A percentile compares a stretch with the other conserved stretches of the same genome.
Conservation (phyloP, 495 filamentous ascomycete species). For the Annulohypoxylon bovei region DNA sequence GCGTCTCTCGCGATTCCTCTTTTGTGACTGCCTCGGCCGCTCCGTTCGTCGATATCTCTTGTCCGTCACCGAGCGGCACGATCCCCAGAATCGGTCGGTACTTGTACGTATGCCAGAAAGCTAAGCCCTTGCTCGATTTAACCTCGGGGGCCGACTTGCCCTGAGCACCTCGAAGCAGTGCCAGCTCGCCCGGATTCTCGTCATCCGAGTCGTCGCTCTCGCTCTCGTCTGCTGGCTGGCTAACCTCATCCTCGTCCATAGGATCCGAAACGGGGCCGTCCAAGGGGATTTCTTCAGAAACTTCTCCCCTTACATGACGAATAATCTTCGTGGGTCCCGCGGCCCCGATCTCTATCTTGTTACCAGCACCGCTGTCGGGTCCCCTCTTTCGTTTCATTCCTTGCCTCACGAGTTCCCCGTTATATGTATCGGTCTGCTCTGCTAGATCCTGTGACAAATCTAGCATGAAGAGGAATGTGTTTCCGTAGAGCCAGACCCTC, state of each 20-base stretch:
- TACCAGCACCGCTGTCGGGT: slow-evolving; percentile 65
- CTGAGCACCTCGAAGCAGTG: slow-evolving; percentile 48
- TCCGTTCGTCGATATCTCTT: slow-evolving; percentile 42
- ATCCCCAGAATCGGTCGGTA: slow-evolving; percentile 93
- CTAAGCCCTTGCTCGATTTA: slow-evolving; percentile 39
- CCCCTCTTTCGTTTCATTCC: slow-evolving; percentile 65
- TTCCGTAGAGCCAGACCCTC: slow-evolving; percentile 87
- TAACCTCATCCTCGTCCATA: slow-evolving; percentile 53
- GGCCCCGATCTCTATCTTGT: slow-evolving; percentile 65
- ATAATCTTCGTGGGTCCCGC: slow-evolving; percentile 46
- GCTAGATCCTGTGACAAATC: slow-evolving; percentile 77
- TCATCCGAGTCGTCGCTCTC: slow-evolving; percentile 56
- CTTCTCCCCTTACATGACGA: slow-evolving; percentile 43
- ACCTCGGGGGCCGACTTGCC: slow-evolving; percentile 29
- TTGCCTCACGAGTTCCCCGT: slow-evolving; percentile 49
- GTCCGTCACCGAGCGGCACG: slow-evolving; percentile 67
- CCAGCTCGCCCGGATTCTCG: slow-evolving; percentile 51
- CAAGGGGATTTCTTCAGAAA: slow-evolving; percentile 39
- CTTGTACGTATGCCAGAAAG: slow-evolving; percentile 85
- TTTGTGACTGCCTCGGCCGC: slow-evolving; percentile 26
- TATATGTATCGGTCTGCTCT: slow-evolving; percentile 29
- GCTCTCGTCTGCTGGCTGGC: slow-evolving; percentile 49
- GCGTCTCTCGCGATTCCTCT: slow-evolving; percentile 44
- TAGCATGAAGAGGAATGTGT: slow-evolving; percentile 91
- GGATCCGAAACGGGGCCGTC: slow-evolving; percentile 32